These are phyloP conservation scores for Lathyrus tuberosus DNA, from an alignment of 306 rosid genomes.

Conservation along the genomic window DNA sequence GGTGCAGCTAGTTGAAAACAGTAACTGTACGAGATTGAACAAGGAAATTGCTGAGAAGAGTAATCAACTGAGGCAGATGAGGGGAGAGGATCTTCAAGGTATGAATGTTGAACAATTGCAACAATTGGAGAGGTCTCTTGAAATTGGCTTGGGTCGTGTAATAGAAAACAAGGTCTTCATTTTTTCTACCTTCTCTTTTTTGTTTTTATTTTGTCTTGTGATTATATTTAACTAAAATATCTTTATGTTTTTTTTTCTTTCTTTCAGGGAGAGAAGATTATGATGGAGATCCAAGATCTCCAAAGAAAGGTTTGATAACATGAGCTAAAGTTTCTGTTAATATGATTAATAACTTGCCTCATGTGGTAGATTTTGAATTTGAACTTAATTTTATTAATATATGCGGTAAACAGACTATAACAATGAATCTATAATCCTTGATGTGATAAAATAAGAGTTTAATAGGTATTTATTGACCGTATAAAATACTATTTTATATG, in stretches of 20 bases:
- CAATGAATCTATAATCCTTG: not conserved
- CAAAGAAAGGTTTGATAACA: slow-evolving; percentile 71
- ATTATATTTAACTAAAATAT: not conserved
- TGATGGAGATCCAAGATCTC: slow-evolving; percentile 70
- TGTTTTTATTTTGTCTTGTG: not conserved
- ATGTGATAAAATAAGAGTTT: not conserved
- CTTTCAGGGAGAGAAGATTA: slow-evolving; percentile 81
- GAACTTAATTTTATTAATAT: too few relatives aligned
- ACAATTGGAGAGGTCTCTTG: slow-evolving; percentile 76
- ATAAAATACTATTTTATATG: too few relatives aligned
- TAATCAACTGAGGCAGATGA: slow-evolving; percentile 81
- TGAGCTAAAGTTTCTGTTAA: not conserved
- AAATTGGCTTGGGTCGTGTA: slow-evolving; percentile 74
- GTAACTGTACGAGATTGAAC: slow-evolving; percentile 62
- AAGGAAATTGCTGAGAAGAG: slow-evolving; percentile 77
- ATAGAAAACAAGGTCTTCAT: slow-evolving; percentile 65
- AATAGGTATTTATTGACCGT: too few relatives aligned
- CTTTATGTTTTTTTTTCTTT: slow-evolving; percentile 2
- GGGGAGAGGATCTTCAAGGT: slow-evolving; percentile 92
- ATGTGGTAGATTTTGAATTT: too few relatives aligned
- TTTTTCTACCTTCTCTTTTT: not conserved
- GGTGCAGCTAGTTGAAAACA: slow-evolving; percentile 80
- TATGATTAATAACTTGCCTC: not conserved
- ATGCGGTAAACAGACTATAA: too few relatives aligned
- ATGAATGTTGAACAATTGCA: slow-evolving; percentile 71